These are phyloP conservation scores for Kokia cookei DNA, from an alignment of 441 rosid genomes.

Conservation along the genomic window DNA sequence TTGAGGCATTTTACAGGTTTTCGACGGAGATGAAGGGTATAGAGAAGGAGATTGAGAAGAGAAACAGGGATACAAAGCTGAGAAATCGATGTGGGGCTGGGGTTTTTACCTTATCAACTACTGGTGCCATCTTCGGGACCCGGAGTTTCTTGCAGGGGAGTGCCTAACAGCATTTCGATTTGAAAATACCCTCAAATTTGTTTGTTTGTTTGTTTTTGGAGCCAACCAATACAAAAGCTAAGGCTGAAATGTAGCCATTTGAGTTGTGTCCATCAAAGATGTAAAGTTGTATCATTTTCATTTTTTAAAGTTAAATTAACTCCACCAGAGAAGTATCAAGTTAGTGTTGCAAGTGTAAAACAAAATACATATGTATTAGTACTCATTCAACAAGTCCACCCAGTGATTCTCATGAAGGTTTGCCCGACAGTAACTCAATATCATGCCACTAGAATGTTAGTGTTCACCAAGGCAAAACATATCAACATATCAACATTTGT, in stretches of 20 bases:
- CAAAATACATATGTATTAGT: too few relatives aligned
- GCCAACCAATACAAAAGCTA: background rate
- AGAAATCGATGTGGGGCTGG: slow-evolving; percentile 25
- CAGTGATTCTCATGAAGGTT: too few relatives aligned
- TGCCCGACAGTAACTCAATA: too few relatives aligned
- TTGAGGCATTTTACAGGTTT: slow-evolving; percentile 28
- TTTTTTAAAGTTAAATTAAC: too few relatives aligned
- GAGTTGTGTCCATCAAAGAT: background rate
- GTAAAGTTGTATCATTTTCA: too few relatives aligned
- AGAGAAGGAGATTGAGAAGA: background rate
- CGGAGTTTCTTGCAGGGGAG: slow-evolving; percentile 3
- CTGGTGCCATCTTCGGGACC: background rate
- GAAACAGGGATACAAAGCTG: background rate
- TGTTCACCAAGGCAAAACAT: too few relatives aligned
- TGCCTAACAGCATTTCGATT: background rate
- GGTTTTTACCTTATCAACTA: slow-evolving; percentile 31
- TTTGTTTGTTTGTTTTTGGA: too few relatives aligned
- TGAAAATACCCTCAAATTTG: background rate
- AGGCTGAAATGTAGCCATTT: background rate
- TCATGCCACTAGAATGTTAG: too few relatives aligned
- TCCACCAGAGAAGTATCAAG: too few relatives aligned
- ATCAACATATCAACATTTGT: too few relatives aligned
- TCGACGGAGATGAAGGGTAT: slow-evolving; percentile 4
- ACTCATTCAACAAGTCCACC: too few relatives aligned
- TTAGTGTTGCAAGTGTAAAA: too few relatives aligned